Percentiles rank a stretch among this genome's conserved stretches.
Evolutionary conservation across 2,329 filamentous ascomycete species (phyloP).

Genomic region (Pyrenochaeta sp.): DNA sequence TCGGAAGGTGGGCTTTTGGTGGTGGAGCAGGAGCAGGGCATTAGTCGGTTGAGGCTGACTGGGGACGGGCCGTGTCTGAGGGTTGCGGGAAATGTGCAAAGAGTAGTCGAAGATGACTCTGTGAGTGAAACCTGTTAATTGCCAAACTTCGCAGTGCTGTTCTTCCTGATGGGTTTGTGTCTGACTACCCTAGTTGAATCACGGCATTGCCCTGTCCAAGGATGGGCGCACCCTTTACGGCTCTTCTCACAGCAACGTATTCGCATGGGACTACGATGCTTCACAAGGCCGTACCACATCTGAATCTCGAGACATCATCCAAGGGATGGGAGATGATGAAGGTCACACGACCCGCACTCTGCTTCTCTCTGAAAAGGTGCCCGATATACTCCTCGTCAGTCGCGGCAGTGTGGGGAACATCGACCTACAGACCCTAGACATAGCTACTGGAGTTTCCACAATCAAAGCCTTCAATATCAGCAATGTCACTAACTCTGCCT

Average conservation of each 20-base stretch:
- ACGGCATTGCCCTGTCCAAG: conserved; percentile 60
- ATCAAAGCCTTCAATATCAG: conserved; percentile 69
- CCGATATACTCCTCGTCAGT: conserved; percentile 69
- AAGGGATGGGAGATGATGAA: conserved; percentile 64
- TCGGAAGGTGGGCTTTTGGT: conserved; percentile 58
- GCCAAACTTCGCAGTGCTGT: neutral
- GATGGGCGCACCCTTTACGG: conserved; percentile 62
- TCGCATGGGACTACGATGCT: conserved; percentile 72
- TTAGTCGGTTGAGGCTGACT: conserved; percentile 50
- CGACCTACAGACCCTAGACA: conserved; percentile 62
- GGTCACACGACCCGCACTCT: conserved; percentile 75
- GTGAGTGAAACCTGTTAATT: conserved; percentile 29
- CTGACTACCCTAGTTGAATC: conserved; percentile 53
- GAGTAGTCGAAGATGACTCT: conserved; percentile 35
- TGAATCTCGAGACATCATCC: conserved; percentile 62
- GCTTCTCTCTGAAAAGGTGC: conserved; percentile 64
- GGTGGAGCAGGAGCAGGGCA: conserved; percentile 53
- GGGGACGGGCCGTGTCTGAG: conserved; percentile 41
- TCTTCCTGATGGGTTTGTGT: neutral
- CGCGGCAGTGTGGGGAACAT: conserved; percentile 71
- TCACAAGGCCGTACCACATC: conserved; percentile 56
- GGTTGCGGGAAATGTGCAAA: conserved; percentile 28
- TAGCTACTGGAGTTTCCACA: conserved; percentile 68
- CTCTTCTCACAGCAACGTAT: conserved; percentile 67
- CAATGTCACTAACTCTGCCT: conserved; percentile 50